Conservation (phyloP, 768 basidiomycete genomes). For the Naganishia vaughanmartiniae region DNA sequence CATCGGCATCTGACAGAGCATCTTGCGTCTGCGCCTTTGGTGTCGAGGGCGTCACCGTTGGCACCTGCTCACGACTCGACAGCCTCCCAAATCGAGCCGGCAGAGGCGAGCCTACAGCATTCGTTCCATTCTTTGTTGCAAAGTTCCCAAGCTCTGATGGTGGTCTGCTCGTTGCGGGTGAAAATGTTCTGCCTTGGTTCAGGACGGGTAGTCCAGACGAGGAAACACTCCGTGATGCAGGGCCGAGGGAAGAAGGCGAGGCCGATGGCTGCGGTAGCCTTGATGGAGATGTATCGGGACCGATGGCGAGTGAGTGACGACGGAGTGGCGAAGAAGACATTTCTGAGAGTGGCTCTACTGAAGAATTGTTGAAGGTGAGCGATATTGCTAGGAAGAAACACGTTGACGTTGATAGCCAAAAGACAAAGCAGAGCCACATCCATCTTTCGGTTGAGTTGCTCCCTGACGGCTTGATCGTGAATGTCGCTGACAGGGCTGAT, state of each 20-base stretch:
- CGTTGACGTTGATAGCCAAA: no score
- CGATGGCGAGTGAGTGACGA: conserved; percentile 22
- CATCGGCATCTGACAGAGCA: neutral
- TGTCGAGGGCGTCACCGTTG: neutral
- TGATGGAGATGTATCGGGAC: neutral
- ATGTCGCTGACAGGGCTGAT: no score
- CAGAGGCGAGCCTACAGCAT: conserved; percentile 2
- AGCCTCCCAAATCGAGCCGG: conserved; percentile 9
- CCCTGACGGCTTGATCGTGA: no score
- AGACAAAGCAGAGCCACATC: no score
- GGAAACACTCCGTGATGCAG: conserved; percentile 1
- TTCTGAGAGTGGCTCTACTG: neutral
- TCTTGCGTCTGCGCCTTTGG: neutral
- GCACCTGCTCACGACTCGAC: conserved; percentile 7
- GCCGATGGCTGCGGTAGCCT: neutral
- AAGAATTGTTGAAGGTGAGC: neutral
- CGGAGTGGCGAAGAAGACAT: conserved; percentile 16
- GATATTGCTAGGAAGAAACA: neutral
- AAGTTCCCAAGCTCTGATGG: neutral
- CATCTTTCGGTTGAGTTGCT: no score
- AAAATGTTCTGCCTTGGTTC: neutral
- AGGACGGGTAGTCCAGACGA: conserved; percentile 7
- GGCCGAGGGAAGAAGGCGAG: conserved; percentile 6
- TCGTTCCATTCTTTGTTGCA: neutral
- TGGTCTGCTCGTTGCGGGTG: conserved; percentile 1